phyloP scores from a whole-genome alignment of 768 basidiomycete genomes.

The Hemileccinum rubropunctum region DNA sequence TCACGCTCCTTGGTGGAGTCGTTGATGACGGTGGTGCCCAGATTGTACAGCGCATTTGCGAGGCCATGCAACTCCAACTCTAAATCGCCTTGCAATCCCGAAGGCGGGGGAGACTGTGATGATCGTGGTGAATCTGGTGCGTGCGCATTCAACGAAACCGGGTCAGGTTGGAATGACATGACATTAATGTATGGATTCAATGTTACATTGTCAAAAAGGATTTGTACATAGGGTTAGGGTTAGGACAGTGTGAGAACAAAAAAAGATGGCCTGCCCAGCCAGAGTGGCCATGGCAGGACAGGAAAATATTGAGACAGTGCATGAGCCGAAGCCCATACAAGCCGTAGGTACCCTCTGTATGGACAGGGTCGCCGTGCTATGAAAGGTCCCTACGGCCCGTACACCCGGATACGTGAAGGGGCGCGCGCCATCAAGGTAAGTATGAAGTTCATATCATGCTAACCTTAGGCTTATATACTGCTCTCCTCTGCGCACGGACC shows the following conservation, averaged over 20 bases:
- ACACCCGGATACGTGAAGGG: slow-evolving; percentile 54
- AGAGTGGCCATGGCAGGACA: slow-evolving; percentile 60
- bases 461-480: slow-evolving; percentile 9
- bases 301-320: slow-evolving; percentile 82
- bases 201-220: slow-evolving; percentile 2
- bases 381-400: slow-evolving; percentile 52
- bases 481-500: slow-evolving; percentile 15
- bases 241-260: slow-evolving; percentile 12
- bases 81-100: slow-evolving; percentile 67
- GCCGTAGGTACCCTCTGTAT: slow-evolving; percentile 40
- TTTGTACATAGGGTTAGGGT: slow-evolving; percentile 32
- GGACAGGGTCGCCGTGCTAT: slow-evolving; percentile 59
- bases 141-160: slow-evolving; percentile 1
- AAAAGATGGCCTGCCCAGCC: slow-evolving; percentile 33
- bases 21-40: slow-evolving; percentile 80
- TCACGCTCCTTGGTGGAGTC: slow-evolving; percentile 81
- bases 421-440: slow-evolving; percentile 65
- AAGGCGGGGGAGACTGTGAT: slow-evolving; percentile 70
- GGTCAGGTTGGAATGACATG: neutral
- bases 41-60: slow-evolving; percentile 74
- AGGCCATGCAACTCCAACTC: slow-evolving; percentile 75
- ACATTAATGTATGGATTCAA: neutral
- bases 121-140: slow-evolving; percentile 57
- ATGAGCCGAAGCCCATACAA: slow-evolving; percentile 66
- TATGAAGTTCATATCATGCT: slow-evolving; percentile 35